Conservation (phyloP, 1,284 basidiomycete genomes). For the Ganoderma sinense region DNA sequence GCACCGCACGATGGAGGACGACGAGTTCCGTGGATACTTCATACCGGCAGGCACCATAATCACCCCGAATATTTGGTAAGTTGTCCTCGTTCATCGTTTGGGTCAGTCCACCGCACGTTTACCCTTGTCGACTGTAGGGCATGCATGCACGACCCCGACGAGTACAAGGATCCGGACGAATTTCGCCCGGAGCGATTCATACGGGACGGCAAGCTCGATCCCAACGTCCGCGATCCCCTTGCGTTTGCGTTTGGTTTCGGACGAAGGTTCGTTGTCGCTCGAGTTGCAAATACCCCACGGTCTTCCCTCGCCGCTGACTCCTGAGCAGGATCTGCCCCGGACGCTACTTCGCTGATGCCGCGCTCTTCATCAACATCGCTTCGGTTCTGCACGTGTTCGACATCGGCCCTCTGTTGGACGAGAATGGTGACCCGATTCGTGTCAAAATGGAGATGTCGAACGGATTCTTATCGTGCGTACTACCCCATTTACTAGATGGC, state of each 20-base stretch:
- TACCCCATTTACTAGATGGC: neutral
- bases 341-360: slow-evolving; percentile 4
- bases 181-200: slow-evolving; percentile 34
- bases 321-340: slow-evolving; percentile 9
- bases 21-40: slow-evolving; percentile 31
- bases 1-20: slow-evolving; percentile 20
- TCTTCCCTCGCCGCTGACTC: too few relatives aligned
- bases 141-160: slow-evolving; percentile 28
- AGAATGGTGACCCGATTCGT: slow-evolving; percentile 1
- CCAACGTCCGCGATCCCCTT: slow-evolving; percentile 21
- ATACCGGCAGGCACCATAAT: slow-evolving; percentile 32
- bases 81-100: neutral
- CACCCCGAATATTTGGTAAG: slow-evolving; percentile 29
- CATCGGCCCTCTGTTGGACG: slow-evolving; percentile 7
- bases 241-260: slow-evolving; percentile 32
- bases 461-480: slow-evolving; percentile 5
- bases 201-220: slow-evolving; percentile 26
- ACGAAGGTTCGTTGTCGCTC: slow-evolving; percentile 20
- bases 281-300: too few relatives aligned
- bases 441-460: neutral
- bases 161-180: slow-evolving; percentile 26
- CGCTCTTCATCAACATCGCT: slow-evolving; percentile 12
- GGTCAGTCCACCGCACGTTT: neutral
- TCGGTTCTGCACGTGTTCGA: slow-evolving; percentile 10
- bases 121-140: slow-evolving; percentile 14